Conservation (phyloP, 2,329 filamentous ascomycete species). For the Ophiosphaerella korrae region DNA sequence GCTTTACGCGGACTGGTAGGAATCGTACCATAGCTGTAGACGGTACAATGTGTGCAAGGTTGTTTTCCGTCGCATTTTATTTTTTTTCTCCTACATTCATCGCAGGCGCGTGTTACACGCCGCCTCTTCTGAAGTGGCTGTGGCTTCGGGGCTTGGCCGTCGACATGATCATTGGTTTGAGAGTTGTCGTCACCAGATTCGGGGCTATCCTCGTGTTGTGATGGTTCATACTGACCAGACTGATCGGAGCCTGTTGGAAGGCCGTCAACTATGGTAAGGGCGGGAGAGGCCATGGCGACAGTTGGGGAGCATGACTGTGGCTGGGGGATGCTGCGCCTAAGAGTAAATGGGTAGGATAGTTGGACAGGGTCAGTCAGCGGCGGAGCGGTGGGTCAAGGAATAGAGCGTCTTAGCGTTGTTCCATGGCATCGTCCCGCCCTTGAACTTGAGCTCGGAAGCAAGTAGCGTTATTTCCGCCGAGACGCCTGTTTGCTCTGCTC, state of each 20-base stretch:
- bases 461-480: slow-evolving; percentile 35
- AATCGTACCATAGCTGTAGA: slow-evolving; percentile 89
- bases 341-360: slow-evolving; percentile 35
- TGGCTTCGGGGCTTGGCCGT: slow-evolving; percentile 41
- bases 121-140: slow-evolving; percentile 49
- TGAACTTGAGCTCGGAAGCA: slow-evolving; percentile 26
- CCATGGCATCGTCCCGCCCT: slow-evolving; percentile 37
- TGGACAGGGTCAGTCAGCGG: slow-evolving; percentile 30
- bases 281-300: slow-evolving; percentile 44
- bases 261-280: slow-evolving; percentile 38
- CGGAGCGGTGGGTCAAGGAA: slow-evolving; percentile 37
- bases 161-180: slow-evolving; percentile 38
- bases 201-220: slow-evolving; percentile 36
- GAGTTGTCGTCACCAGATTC: slow-evolving; percentile 40
- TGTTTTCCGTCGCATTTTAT: slow-evolving; percentile 62
- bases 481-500: slow-evolving; percentile 27
- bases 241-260: slow-evolving; percentile 35
- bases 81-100: slow-evolving; percentile 54
- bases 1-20: not conserved
- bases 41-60: slow-evolving; percentile 84
- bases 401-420: slow-evolving; percentile 39
- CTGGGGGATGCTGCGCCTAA: slow-evolving; percentile 40
- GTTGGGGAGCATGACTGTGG: slow-evolving; percentile 37
- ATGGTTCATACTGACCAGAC: slow-evolving; percentile 30
- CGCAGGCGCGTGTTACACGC: slow-evolving; percentile 52